Evolutionary conservation across 306 rosid species (phyloP), one percentile per base, ranked within the genome.

Genomic region (Ammopiptanthus mongolicus): DNA sequence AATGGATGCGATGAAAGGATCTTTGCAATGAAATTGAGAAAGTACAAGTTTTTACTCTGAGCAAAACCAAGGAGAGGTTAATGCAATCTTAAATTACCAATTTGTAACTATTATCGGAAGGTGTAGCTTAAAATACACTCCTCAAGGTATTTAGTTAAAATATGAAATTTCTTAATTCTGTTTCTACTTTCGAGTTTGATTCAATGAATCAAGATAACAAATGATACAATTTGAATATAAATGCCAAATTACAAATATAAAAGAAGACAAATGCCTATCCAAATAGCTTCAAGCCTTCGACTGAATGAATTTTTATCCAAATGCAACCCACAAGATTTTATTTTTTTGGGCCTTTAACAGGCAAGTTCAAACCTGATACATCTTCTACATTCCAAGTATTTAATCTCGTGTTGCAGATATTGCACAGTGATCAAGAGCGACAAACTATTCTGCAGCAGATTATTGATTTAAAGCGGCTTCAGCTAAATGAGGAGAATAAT

Each of bases 401-500:
- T 19, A 34, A 53, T 51, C 57, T 71, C 23, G 33, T 74, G 56
- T 53, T 84, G 77, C 87, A 93, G 96, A 67, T 79, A 19, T 22
- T 29, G 73, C 21, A 56, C 74, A 71, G 59, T 56, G 78, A 59
- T 78, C 86, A 85, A 80, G 86, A 83, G 66, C 67, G 86, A 39
- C 80, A 70, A 67, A 69, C 56, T 59, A 85, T 90, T 84, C 70
- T 88, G 84, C 90, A 83, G 70, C 98, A 94, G 84, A 88, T 94
- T 77, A 76, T 87, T 37, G 97, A 86, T 66, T 84, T 91, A 76
- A 87, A 84, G 75, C 83, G 77, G 78, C 83, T 88, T 74, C 97
- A 90, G 67, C 78, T 79, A 60, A 77, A 41, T 46, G 78, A 72
- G 72, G 88, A 75, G 41, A 68, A 51, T 12, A 75, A 59, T 44